Percentiles rank a stretch among this genome's conserved stretches.
These are phyloP conservation scores for Rubia yunnanensis DNA, from an alignment of 257 asterid species.

Conservation along the genomic window DNA sequence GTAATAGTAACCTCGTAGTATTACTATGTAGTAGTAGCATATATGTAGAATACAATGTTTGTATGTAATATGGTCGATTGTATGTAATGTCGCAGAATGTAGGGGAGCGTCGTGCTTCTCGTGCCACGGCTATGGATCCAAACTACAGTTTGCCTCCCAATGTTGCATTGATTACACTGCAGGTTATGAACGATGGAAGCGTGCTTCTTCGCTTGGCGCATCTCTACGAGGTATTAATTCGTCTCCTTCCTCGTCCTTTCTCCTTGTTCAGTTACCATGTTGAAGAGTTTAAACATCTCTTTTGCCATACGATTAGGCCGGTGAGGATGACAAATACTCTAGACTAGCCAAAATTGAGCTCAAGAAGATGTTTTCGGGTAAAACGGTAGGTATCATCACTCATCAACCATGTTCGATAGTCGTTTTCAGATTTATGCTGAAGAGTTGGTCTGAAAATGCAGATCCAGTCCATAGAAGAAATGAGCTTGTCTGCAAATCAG, in stretches of 20 bases:
- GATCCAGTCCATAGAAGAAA: slow-evolving; percentile 50
- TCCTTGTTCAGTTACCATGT: not conserved
- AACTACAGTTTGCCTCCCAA: slow-evolving; percentile 59
- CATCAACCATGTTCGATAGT: not conserved
- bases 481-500: slow-evolving; percentile 76
- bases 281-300: not conserved
- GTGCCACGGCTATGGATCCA: slow-evolving; percentile 48
- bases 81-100: slow-evolving; percentile 36
- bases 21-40: no score
- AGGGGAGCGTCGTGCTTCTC: slow-evolving; percentile 50
- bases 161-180: slow-evolving; percentile 73
- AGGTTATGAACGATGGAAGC: slow-evolving; percentile 53
- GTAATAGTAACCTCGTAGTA: slow-evolving; percentile 20
- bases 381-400: slow-evolving; percentile 27
- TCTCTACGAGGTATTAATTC: slow-evolving; percentile 53
- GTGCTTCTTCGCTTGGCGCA: slow-evolving; percentile 79
- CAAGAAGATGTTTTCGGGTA: slow-evolving; percentile 54
- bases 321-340: slow-evolving; percentile 64
- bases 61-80: not conserved
- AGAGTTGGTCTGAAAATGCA: slow-evolving; percentile 15
- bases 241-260: not conserved
- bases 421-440: not conserved
- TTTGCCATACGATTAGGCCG: slow-evolving; percentile 38
- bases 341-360: slow-evolving; percentile 56
- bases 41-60: no score